Base-by-base conservation (phyloP, 441 rosid genomes). In the Arabidopsis hybrid region DNA sequence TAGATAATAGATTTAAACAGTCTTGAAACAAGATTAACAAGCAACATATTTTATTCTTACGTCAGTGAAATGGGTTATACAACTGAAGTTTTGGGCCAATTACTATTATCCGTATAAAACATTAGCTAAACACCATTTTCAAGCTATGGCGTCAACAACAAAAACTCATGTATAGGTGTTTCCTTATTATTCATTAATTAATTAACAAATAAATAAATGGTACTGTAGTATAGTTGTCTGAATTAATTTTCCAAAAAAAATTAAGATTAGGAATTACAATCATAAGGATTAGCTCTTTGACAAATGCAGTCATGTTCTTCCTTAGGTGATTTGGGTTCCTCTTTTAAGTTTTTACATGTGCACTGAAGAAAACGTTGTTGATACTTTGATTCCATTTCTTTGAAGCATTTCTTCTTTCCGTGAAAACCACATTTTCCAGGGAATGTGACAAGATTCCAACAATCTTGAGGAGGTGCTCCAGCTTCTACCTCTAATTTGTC, bases 201-300 rank as follows among this genome's bases (percentile, higher is more conserved):
- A 3, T 3, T 26, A 26, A 2, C 29, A 26, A 26, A 26, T 26
- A 18, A 18, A 18, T 18, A 26, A 21, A 21, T 21, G 2, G 26
- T 26, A 26, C 4, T 26, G 3, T 26, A 26, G 4, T 26, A 26
- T 26, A 1, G 29, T 2, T 26, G 29, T 2, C 29, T 26, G 29
- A n/a, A n/a, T n/a, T n/a, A 26, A 26, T 2, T 26, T 26, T 26
- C 29, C 0, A 26, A 26, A 49, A 8, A 16, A 49, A 17, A 16
- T 49, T 16, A 49, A 49, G 26, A 17, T 49, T 17, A 17, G 12
- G 8, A 26, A 53, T 12, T 53, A 53, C 59, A 53, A 0, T 53
- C 17, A 13, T 53, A 53, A 1, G 59, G 59, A 29, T 52, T 52
- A 5, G 34, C 57, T 51, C 57, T 21, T 51, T 51, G 57, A 51